These are phyloP conservation scores for Sisymbrium irio DNA, from an alignment of 345 rosid species.

Conservation along the genomic window DNA sequence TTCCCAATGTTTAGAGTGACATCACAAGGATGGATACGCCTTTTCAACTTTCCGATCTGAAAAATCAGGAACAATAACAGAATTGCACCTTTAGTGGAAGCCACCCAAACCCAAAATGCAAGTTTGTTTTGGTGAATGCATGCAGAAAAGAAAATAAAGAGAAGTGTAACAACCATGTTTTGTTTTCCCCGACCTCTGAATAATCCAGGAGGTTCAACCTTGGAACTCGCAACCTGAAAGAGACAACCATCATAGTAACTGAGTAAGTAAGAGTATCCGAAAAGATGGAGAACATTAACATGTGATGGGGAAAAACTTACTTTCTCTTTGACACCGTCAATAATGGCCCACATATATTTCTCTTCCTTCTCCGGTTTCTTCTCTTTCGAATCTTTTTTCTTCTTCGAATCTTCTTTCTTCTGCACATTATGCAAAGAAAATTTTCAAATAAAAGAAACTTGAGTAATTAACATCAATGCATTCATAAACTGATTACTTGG, in stretches of 20 bases:
- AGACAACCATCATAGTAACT: not conserved
- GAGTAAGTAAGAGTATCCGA: not conserved
- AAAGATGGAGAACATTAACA: slow-evolving; percentile 9
- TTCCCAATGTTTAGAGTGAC: slow-evolving; percentile 81
- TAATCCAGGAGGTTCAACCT: slow-evolving; percentile 88
- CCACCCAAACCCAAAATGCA: not conserved
- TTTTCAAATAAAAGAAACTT: not conserved
- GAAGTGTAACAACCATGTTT: slow-evolving; percentile 59
- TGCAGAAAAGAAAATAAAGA: not conserved
- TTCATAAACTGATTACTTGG: too few relatives aligned
- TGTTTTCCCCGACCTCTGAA: slow-evolving; percentile 93
- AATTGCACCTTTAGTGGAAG: not conserved
- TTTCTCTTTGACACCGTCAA: slow-evolving; percentile 93
- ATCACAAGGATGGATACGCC: slow-evolving; percentile 74
- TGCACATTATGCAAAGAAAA: slow-evolving; percentile 35
- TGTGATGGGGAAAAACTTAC: slow-evolving; percentile 33
- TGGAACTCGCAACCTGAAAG: slow-evolving; percentile 82
- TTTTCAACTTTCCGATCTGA: slow-evolving; percentile 90
- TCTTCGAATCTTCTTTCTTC: slow-evolving; percentile 32
- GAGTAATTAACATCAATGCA: not conserved
- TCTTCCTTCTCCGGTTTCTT: slow-evolving; percentile 72
- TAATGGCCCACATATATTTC: slow-evolving; percentile 90
- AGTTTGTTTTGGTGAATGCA: not conserved
- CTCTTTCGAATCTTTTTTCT: slow-evolving; percentile 69
- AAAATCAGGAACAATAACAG: slow-evolving; percentile 4